These are phyloP conservation scores for Pseudomonodictys pantanalensis DNA, from an alignment of 495 filamentous ascomycete species.

Conservation along the genomic window DNA sequence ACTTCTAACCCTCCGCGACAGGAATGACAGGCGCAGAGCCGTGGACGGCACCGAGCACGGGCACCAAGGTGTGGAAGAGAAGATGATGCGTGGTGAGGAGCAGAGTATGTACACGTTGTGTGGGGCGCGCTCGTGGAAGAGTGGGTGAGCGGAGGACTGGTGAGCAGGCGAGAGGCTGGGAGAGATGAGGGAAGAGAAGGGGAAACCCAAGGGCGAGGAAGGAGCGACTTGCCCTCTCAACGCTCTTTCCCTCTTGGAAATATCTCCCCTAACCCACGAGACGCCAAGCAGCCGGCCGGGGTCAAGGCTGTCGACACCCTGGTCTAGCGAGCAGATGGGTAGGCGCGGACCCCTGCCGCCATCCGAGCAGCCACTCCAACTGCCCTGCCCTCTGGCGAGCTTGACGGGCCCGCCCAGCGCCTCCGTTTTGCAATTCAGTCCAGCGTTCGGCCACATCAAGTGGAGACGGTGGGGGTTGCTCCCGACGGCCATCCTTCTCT, in stretches of 20 bases:
- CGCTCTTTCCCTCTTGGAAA: no score
- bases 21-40: no score
- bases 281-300: background rate
- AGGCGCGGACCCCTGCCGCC: no score
- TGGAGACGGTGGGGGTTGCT: no score
- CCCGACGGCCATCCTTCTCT: no score
- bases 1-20: no score
- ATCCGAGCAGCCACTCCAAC: no score
- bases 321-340: background rate
- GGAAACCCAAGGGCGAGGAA: background rate
- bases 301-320: background rate
- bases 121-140: background rate
- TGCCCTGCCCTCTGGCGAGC: no score
- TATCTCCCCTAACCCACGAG: background rate
- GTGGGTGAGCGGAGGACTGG: background rate
- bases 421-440: no score
- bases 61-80: background rate
- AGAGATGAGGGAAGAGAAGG: no score
- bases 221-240: background rate
- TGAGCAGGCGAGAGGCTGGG: background rate
- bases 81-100: background rate
- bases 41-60: background rate
- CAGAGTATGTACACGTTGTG: background rate
- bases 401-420: no score
- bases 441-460: no score